Percentiles rank a stretch among this genome's conserved stretches.
Evolutionary conservation across 164 flowering plant genomes (phyloP).

Genomic region (Houttuynia cordata): DNA sequence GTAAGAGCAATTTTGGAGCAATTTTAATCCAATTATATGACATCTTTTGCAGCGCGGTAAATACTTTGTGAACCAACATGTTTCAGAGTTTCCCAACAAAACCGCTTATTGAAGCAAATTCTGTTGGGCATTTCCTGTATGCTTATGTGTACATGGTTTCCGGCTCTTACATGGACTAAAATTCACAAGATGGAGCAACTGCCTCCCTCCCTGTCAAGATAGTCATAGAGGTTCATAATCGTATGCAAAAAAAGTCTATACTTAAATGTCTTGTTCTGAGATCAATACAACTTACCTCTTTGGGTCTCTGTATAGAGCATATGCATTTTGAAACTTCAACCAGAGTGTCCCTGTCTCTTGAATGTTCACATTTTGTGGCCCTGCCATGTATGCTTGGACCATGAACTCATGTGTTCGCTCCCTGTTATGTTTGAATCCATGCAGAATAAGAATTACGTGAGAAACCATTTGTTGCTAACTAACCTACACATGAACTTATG

Average conservation of each 20-base stretch:
- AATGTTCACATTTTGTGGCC: conserved; percentile 67
- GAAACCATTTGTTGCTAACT: neutral
- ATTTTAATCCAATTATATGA: too few species aligned
- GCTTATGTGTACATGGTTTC: too few species aligned
- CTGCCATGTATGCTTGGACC: conserved; percentile 68
- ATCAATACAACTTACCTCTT: conserved; percentile 24
- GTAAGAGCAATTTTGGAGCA: too few species aligned
- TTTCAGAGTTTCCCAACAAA: too few species aligned
- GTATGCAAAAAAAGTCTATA: neutral
- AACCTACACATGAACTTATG: neutral
- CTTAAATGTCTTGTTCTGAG: neutral
- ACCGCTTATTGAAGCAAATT: too few species aligned
- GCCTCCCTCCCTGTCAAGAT: conserved; percentile 25
- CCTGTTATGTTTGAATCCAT: conserved; percentile 19
- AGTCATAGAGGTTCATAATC: conserved; percentile 3
- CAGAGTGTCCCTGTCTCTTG: conserved; percentile 51
- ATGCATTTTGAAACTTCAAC: conserved; percentile 60
- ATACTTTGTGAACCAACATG: too few species aligned
- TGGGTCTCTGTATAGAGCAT: conserved; percentile 35
- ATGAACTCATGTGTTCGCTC: conserved; percentile 62
- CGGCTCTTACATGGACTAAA: too few species aligned
- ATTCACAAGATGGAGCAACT: conserved; percentile 43
- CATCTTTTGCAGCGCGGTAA: too few species aligned
- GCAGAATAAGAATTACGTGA: neutral
- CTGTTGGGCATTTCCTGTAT: too few species aligned